phyloP scores from a whole-genome alignment of 176 grass and related monocot genomes.

The Aegilops sharonensis region DNA sequence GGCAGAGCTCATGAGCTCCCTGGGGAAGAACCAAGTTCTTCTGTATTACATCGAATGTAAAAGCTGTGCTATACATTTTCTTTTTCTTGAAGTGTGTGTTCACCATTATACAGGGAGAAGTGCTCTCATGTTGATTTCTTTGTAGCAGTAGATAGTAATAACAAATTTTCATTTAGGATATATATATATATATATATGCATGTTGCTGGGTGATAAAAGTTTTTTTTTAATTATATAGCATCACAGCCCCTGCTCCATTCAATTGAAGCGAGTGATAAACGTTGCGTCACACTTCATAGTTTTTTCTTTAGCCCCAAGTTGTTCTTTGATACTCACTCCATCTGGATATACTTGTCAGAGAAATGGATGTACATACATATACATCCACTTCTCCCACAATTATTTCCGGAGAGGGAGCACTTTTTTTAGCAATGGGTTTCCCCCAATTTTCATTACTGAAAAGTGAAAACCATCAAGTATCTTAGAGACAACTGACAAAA shows the following conservation, averaged over 20 bases:
- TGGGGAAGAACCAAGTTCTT: neutral
- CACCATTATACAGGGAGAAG: conserved; percentile 20
- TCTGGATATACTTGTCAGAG: too few relatives aligned
- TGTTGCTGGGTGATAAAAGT: neutral
- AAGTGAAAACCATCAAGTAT: too few relatives aligned
- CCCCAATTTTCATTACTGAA: neutral
- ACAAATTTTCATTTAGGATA: neutral
- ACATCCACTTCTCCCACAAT: too few relatives aligned
- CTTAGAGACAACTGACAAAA: neutral
- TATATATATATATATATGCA: neutral
- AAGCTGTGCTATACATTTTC: conserved; percentile 3
- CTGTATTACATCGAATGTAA: conserved; percentile 3
- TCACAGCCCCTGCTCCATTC: neutral
- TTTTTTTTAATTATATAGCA: neutral
- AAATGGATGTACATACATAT: too few relatives aligned
- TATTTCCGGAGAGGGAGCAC: too few relatives aligned
- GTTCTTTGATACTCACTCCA: neutral
- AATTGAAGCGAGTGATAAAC: neutral
- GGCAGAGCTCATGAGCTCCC: conserved; percentile 15
- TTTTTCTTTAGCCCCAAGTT: neutral
- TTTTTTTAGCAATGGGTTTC: neutral
- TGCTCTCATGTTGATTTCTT: conserved; percentile 8
- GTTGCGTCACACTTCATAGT: neutral
- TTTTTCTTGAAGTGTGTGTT: conserved; percentile 21
- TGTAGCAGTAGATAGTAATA: conserved; percentile 11